Conservation (phyloP, 768 basidiomycete genomes). For the Amanita fuliginea region DNA sequence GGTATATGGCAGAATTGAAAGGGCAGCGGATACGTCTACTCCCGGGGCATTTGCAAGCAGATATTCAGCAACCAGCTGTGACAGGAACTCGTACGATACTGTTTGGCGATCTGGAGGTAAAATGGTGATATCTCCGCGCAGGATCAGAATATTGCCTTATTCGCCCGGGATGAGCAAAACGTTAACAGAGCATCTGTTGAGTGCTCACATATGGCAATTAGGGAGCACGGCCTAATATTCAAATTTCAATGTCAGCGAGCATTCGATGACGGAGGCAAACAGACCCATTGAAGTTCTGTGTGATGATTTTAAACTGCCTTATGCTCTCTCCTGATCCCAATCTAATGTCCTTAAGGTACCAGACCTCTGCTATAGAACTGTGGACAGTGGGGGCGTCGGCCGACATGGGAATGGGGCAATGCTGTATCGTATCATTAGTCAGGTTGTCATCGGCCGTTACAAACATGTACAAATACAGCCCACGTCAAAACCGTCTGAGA, state of each 20-base stretch:
- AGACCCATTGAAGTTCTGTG: conserved; percentile 79
- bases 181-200: background rate
- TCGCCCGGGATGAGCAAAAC: background rate
- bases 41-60: conserved; percentile 50
- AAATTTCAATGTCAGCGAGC: conserved; percentile 4
- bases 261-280: conserved; percentile 14
- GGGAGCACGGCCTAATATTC: conserved; percentile 66
- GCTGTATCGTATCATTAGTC: background rate
- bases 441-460: background rate
- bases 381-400: conserved; percentile 21
- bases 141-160: conserved; percentile 78
- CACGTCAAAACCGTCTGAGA: background rate
- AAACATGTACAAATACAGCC: background rate
- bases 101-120: conserved; percentile 50
- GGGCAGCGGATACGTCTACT: conserved; percentile 58
- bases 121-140: conserved; percentile 74
- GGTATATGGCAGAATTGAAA: conserved; percentile 68
- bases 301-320: conserved; percentile 50
- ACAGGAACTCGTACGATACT: conserved; percentile 79
- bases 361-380: conserved; percentile 48
- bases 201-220: conserved; percentile 75
- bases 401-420: background rate
- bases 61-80: conserved; percentile 76
- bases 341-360: conserved; percentile 62
- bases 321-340: conserved; percentile 28